A percentile compares a stretch with the other conserved stretches of the same genome.
phyloP scores from a whole-genome alignment of 176 grass and related monocot species.

The Ampelocalamus luodianensis region DNA sequence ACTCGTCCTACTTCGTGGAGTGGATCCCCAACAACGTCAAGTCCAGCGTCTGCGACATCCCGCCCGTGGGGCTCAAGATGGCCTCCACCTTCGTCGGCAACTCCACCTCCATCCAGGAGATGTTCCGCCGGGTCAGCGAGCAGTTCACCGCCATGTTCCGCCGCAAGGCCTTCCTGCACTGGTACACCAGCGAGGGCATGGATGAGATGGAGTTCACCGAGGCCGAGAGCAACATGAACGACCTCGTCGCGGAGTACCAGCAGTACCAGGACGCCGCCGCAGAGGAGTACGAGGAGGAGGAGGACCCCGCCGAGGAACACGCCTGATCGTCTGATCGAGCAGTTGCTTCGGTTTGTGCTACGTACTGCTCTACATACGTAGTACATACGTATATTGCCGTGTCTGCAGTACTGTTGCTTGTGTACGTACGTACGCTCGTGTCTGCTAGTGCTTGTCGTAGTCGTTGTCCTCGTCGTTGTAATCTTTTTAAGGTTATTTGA shows the following conservation, averaged over 20 bases:
- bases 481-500: slow-evolving; percentile 18
- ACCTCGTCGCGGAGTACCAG: slow-evolving; percentile 93
- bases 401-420: slow-evolving; percentile 23
- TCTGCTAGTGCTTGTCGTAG: neutral
- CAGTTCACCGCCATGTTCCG: slow-evolving; percentile 94
- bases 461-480: neutral
- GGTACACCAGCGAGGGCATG: slow-evolving; percentile 83
- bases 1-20: slow-evolving; percentile 77
- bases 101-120: slow-evolving; percentile 90
- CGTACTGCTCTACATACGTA: neutral
- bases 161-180: slow-evolving; percentile 88
- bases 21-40: slow-evolving; percentile 86
- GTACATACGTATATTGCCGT: slow-evolving; percentile 12
- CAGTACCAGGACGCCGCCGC: slow-evolving; percentile 95
- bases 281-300: slow-evolving; percentile 58
- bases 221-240: slow-evolving; percentile 99
- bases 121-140: slow-evolving; percentile 87
- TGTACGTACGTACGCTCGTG: neutral
- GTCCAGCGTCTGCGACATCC: slow-evolving; percentile 81
- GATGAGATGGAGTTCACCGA: slow-evolving; percentile 99
- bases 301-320: slow-evolving; percentile 42
- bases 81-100: slow-evolving; percentile 81
- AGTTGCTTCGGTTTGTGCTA: neutral
- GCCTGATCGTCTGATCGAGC: slow-evolving; percentile 11
- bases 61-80: slow-evolving; percentile 62